These are phyloP conservation scores for Ceriops tagal DNA, from an alignment of 345 rosid species.

Conservation along the genomic window DNA sequence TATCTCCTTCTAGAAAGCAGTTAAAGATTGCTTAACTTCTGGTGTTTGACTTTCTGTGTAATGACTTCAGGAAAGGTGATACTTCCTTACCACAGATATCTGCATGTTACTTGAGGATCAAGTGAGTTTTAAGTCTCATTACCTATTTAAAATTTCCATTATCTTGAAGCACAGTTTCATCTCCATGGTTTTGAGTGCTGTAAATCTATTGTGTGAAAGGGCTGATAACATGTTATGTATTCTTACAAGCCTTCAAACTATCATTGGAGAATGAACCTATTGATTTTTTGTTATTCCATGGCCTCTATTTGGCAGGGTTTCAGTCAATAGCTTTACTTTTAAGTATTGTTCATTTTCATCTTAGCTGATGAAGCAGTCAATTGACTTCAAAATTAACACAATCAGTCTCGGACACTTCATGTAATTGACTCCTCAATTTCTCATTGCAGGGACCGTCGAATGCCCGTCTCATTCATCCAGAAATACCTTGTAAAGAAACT, in stretches of 20 bases:
- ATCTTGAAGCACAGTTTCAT: no score
- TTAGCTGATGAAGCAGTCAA: not conserved
- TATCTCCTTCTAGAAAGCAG: not conserved
- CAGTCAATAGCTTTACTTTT: not conserved
- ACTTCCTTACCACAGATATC: slow-evolving; percentile 80
- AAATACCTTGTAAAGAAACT: slow-evolving; percentile 81
- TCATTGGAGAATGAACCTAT: not conserved
- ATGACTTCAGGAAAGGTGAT: slow-evolving; percentile 71
- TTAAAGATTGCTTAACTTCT: slow-evolving; percentile 8
- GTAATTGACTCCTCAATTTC: slow-evolving; percentile 7
- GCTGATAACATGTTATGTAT: no score
- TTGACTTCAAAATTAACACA: not conserved
- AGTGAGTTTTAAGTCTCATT: slow-evolving; percentile 40
- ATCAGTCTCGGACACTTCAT: not conserved
- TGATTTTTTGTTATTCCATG: not conserved
- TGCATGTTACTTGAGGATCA: slow-evolving; percentile 70
- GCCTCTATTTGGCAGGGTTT: not conserved
- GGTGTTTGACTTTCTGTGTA: slow-evolving; percentile 14
- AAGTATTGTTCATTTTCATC: not conserved
- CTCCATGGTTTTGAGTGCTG: no score
- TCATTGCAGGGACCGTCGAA: slow-evolving; percentile 64
- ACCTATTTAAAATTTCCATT: not conserved
- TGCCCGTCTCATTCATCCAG: slow-evolving; percentile 73
- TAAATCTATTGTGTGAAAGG: no score
- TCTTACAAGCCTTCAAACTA: not conserved